Evolutionary conservation across 768 basidiomycete species (phyloP), one percentile per base, ranked within the genome.

Genomic region (Suillus sp.): DNA sequence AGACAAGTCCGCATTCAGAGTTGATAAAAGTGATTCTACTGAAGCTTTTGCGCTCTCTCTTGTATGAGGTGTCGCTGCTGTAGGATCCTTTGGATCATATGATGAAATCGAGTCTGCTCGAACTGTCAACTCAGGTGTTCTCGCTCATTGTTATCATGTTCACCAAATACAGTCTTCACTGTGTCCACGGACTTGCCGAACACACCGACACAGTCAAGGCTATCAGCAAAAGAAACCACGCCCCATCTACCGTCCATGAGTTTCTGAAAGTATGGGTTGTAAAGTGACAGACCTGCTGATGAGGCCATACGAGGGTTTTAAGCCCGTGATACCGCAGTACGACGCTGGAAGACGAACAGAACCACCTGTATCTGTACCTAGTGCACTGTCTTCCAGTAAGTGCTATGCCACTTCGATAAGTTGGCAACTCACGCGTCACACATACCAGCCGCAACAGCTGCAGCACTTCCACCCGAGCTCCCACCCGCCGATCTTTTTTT

Each of bases 331-430:
- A 5, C 95, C 94, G 68, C 94, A 97, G 70, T 98, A 98, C 2
- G 95, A 89, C 0, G 97, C 97, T 0, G 97, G 97, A 2, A 99
- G 79, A 45, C 96, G 85, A 11, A 90, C 88, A 6, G 97, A 99
- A 1, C 96, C 97, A 9, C 97, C 96, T 0, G 96, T 99, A 73
- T 99, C 97, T 2, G 95, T 96, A 1, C 90, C 93, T 25, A 99
- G 72, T 0, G 96, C 95, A 20, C 96, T 97, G 67, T 59, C 51
- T 63, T 38, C 27, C n/a, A 10, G 42, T 35, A 4, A 48, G 40
- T 62, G 48, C 20, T 48, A 27, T 40, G 32, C 64, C 68, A 62
- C 62, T 38, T 38, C 9, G 14, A 42, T 43, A 35, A 47, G n/a
- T 10, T 42, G 37, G 14, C 11, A 27, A 81, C 93, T 76, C 68